Percentiles rank a stretch among this genome's conserved stretches.
These are phyloP conservation scores for Tolypocladium endophyticum DNA, from an alignment of 2,329 filamentous ascomycete genomes.

Conservation along the genomic window DNA sequence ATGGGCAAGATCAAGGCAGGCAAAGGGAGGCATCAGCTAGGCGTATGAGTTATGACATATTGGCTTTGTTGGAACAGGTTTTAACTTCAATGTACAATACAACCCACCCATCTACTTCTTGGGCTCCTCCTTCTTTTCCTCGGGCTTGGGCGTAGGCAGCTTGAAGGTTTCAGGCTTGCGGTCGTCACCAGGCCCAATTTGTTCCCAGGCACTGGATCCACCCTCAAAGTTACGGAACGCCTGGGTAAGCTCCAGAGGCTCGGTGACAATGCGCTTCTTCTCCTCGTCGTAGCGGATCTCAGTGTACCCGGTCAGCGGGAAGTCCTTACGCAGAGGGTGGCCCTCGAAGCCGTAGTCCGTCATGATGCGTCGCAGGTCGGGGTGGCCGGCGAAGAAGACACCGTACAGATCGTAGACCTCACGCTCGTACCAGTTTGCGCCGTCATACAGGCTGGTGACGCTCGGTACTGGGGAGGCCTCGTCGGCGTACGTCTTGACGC, in stretches of 20 bases:
- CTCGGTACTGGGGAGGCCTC: conserved; percentile 90
- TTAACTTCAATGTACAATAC: conserved; percentile 6
- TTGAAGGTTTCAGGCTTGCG: conserved; percentile 83
- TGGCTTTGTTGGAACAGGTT: background rate
- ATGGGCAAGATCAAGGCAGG: background rate
- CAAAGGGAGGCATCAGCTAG: background rate
- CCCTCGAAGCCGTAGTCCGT: conserved; percentile 99
- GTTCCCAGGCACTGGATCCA: conserved; percentile 62
- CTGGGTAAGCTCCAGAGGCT: conserved; percentile 94
- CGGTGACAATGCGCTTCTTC: conserved; percentile 98
- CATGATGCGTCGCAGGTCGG: conserved; percentile 94
- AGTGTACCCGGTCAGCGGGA: conserved; percentile 94
- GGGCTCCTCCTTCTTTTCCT: conserved; percentile 79
- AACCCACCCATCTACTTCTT: conserved; percentile 63
- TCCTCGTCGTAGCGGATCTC: conserved; percentile 98
- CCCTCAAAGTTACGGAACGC: conserved; percentile 98
- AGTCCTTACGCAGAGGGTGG: conserved; percentile 94
- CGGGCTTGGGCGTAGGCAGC: conserved; percentile 88
- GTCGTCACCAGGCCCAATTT: conserved; percentile 58
- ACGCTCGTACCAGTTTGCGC: conserved; percentile 97
- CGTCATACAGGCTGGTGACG: conserved; percentile 77
- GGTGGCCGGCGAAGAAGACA: conserved; percentile 92
- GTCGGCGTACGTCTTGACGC: conserved; percentile 97
- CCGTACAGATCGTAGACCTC: conserved; percentile 97
- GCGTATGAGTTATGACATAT: background rate